A percentile compares a stretch with the other conserved stretches of the same genome.
Conservation (phyloP, 345 rosid species). For the Eucalyptus marginata region DNA sequence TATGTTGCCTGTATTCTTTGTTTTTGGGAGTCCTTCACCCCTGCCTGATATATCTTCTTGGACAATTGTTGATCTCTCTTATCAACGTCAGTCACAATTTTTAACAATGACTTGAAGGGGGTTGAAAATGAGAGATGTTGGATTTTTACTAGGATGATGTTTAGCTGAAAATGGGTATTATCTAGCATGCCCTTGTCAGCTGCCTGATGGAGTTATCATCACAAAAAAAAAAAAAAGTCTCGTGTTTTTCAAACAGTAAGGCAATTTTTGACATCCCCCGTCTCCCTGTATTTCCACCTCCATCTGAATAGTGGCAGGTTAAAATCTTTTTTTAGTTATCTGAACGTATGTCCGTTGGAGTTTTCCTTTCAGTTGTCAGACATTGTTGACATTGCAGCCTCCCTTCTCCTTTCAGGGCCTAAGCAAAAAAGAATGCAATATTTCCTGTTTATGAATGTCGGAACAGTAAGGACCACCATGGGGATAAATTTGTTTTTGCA, state of each 20-base stretch:
- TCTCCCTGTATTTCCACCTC: not conserved
- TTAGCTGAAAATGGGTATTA: not conserved
- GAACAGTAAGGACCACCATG: not conserved
- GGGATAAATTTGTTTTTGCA: not conserved
- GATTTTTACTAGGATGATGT: not conserved
- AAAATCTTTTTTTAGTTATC: not conserved
- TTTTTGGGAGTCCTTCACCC: not conserved
- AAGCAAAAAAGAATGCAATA: not conserved
- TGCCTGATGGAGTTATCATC: not conserved
- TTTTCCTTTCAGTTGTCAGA: not conserved
- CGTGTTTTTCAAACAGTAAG: not conserved
- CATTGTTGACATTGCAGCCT: not conserved
- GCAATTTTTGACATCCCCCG: not conserved
- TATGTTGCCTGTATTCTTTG: not conserved
- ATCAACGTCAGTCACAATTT: not conserved
- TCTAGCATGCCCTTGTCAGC: not conserved
- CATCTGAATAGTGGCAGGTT: not conserved
- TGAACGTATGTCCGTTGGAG: not conserved
- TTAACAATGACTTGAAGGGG: not conserved
- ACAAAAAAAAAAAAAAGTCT: not conserved
- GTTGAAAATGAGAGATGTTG: not conserved
- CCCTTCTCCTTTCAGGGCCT: not conserved
- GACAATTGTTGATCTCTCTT: not conserved
- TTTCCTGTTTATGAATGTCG: not conserved
- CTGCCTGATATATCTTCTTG: not conserved